Conservation (phyloP, 2,329 filamentous ascomycete genomes). For the Alternaria consortialis region DNA sequence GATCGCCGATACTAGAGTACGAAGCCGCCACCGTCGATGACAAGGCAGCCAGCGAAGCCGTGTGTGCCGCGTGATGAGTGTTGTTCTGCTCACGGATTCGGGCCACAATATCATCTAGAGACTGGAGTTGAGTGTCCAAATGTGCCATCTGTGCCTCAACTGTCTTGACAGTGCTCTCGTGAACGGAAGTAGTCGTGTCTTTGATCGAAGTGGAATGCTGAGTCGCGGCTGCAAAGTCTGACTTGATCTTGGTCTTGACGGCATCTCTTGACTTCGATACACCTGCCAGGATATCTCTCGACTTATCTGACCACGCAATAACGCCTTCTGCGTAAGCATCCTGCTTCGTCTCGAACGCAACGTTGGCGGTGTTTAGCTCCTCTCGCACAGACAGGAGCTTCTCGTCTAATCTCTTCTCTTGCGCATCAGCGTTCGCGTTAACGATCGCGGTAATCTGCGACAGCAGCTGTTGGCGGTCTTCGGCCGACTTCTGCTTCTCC, state of each 20-base stretch:
- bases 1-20: slow-evolving; percentile 73
- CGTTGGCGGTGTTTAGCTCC: slow-evolving; percentile 71
- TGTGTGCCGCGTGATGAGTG: slow-evolving; percentile 75
- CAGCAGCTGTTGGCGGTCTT: slow-evolving; percentile 78
- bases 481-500: slow-evolving; percentile 75
- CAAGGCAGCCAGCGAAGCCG: slow-evolving; percentile 71
- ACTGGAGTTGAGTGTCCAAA: slow-evolving; percentile 86
- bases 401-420: slow-evolving; percentile 74
- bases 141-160: slow-evolving; percentile 89
- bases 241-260: slow-evolving; percentile 82
- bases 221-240: slow-evolving; percentile 84
- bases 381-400: slow-evolving; percentile 70
- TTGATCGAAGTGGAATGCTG: slow-evolving; percentile 85
- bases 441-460: slow-evolving; percentile 81
- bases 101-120: slow-evolving; percentile 88
- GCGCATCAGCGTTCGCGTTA: slow-evolving; percentile 74
- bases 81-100: slow-evolving; percentile 83
- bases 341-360: slow-evolving; percentile 71
- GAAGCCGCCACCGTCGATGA: slow-evolving; percentile 75
- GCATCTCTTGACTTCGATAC: slow-evolving; percentile 77
- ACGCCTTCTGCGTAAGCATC: slow-evolving; percentile 74
- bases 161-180: slow-evolving; percentile 87
- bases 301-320: slow-evolving; percentile 75
- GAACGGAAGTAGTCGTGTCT: slow-evolving; percentile 82
- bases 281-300: slow-evolving; percentile 73